Evolutionary conservation across 1,139 yeast genomes (phyloP), one percentile per base, ranked within the genome.

Genomic region (Nakaseomyces sp.): DNA sequence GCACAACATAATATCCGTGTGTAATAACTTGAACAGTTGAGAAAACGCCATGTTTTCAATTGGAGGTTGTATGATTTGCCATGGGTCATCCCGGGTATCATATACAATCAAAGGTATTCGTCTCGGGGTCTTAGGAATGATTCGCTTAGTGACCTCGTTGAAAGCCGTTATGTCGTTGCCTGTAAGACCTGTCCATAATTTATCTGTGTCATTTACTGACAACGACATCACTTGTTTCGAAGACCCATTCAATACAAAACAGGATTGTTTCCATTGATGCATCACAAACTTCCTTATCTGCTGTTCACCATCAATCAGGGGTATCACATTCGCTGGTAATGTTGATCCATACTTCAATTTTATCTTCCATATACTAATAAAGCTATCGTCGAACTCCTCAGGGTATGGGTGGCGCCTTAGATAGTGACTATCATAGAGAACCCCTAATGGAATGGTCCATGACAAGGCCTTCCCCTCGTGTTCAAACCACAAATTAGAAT

Each of bases 361-460:
- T 13, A 86, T 53, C 2, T 62, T 64, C 89, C 93, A 84, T 1
- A 71, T 63, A 17, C 58, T 47, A 5, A 61, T 40, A 8, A 49
- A 45, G 29, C 43, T 44, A 4, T 44, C 43, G 18, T 42, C 28
- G 37, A 44, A 36, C 42, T 37, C 5, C 45, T 28, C 18, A 20
- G 32, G 40, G 51, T 50, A 30, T 47, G 47, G 19, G 50, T 42
- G 5, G n/a, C 12, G 9, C 17, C n/a, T 18, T 12, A 20, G 6
- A 15, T 35, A 16, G 17, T 28, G 17, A 12, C 13, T 28, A 52
- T 87, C 96, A 55, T 72, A 76, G 4, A 81, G 63, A 4, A 83
- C 67, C 0, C 96, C 96, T 5, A 81, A 64, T 0, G 96, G 96
- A 52, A 79, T 66, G 52, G 83, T 79, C 95, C 96, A 88, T 40